phyloP scores from a whole-genome alignment of 2,329 filamentous ascomycete species.

The Colletotrichum theobromicola region DNA sequence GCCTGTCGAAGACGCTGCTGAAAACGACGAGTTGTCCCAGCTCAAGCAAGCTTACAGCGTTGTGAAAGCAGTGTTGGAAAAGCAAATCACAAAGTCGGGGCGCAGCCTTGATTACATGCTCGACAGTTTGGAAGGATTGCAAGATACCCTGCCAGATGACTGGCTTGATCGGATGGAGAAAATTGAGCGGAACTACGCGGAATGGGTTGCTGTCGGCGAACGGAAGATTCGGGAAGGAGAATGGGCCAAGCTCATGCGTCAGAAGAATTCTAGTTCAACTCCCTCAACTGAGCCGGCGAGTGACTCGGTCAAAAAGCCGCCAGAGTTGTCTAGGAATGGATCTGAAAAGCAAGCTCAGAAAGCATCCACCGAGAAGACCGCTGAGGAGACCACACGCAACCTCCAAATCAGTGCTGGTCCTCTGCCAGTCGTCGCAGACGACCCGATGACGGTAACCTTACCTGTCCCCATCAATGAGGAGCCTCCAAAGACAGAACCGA shows the following conservation, averaged over 20 bases:
- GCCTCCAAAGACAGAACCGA: background rate
- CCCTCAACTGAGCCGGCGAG: conserved; percentile 7
- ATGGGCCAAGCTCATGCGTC: conserved; percentile 35
- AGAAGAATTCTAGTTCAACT: conserved; percentile 18
- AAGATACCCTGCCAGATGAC: conserved; percentile 81
- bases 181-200: conserved; percentile 77
- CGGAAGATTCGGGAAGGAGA: conserved; percentile 74
- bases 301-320: background rate
- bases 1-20: background rate
- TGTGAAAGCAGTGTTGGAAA: conserved; percentile 69
- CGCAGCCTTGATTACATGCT: conserved; percentile 82
- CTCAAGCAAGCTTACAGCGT: conserved; percentile 53
- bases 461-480: conserved; percentile 13
- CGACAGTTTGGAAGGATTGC: conserved; percentile 81
- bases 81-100: conserved; percentile 73
- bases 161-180: conserved; percentile 90
- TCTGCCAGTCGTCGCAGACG: background rate
- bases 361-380: background rate
- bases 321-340: background rate
- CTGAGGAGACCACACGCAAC: background rate
- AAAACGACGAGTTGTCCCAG: conserved; percentile 25
- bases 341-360: background rate
- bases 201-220: conserved; percentile 83
- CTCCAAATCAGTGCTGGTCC: background rate
- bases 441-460: background rate